Evolutionary conservation across 257 asterid genomes (phyloP).

Genomic region (Catharanthus roseus): DNA sequence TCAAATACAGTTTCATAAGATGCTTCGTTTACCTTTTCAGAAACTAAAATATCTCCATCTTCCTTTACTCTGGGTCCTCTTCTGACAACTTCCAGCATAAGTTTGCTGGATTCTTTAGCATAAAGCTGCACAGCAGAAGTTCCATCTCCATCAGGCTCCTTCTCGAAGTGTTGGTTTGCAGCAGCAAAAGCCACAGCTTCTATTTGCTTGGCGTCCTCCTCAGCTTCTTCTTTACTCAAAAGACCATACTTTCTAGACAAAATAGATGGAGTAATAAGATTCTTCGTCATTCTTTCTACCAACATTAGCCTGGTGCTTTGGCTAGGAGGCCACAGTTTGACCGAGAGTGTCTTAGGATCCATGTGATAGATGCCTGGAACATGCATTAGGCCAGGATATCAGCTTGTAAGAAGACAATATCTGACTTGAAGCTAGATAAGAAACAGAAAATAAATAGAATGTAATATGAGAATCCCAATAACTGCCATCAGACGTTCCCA

Average conservation of each 20-base stretch:
- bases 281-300: conserved; percentile 69
- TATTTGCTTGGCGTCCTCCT: conserved; percentile 64
- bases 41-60: conserved; percentile 35
- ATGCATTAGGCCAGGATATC: neutral
- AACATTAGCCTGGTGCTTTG: conserved; percentile 62
- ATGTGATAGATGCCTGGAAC: conserved; percentile 38
- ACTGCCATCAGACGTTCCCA: neutral
- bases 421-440: no score
- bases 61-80: conserved; percentile 58
- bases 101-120: conserved; percentile 90
- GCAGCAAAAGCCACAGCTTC: conserved; percentile 61
- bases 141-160: conserved; percentile 87
- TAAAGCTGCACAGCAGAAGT: conserved; percentile 81
- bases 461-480: neutral
- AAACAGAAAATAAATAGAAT: neutral
- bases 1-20: conserved; percentile 55
- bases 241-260: conserved; percentile 79
- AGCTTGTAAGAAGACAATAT: neutral
- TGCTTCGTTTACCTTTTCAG: conserved; percentile 36
- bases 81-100: conserved; percentile 76
- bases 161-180: conserved; percentile 62
- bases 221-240: conserved; percentile 70
- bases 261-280: conserved; percentile 70
- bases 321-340: conserved; percentile 88
- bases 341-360: conserved; percentile 45